These are phyloP conservation scores for Colletotrichum caudatum DNA, from an alignment of 2,329 filamentous ascomycete species.

Conservation along the genomic window DNA sequence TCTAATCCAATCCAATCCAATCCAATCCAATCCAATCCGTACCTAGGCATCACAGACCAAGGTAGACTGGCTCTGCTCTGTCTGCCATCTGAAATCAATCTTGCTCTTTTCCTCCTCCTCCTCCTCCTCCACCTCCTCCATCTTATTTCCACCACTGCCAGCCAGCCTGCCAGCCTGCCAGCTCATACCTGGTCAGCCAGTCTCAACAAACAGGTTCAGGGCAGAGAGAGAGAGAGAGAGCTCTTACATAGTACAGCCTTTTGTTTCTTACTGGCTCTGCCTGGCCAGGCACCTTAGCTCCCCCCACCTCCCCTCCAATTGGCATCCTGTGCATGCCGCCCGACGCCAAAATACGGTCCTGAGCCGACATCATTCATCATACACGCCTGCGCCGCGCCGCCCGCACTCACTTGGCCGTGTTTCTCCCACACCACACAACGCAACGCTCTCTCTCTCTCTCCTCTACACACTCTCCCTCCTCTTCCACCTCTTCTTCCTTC, in stretches of 20 bases:
- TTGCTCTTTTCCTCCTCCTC: not conserved
- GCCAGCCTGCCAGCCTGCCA: not conserved
- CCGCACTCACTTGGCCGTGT: conserved; percentile 15
- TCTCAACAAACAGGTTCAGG: conserved; percentile 8
- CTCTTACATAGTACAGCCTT: not conserved
- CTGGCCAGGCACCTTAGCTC: not conserved
- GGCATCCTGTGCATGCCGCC: conserved; percentile 9
- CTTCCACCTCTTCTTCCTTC: not conserved
- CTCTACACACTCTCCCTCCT: conserved; percentile 5
- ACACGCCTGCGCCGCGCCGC: not conserved
- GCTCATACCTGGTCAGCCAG: conserved; percentile 1
- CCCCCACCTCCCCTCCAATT: conserved; percentile 24
- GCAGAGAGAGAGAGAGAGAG: not conserved
- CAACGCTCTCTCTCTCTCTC: conserved; percentile 15
- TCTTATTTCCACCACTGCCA: not conserved
- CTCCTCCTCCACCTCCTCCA: not conserved
- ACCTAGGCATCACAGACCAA: no score
- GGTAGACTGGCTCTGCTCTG: not conserved
- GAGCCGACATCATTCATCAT: conserved; percentile 37
- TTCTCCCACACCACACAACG: conserved; percentile 14
- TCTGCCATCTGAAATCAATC: not conserved
- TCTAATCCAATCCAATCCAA: no score
- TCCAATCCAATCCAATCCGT: no score
- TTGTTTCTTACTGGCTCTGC: not conserved
- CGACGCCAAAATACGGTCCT: conserved; percentile 27